Base-by-base conservation (phyloP, 2,329 filamentous ascomycete species). In the Graphiopsis chlorocephala region DNA sequence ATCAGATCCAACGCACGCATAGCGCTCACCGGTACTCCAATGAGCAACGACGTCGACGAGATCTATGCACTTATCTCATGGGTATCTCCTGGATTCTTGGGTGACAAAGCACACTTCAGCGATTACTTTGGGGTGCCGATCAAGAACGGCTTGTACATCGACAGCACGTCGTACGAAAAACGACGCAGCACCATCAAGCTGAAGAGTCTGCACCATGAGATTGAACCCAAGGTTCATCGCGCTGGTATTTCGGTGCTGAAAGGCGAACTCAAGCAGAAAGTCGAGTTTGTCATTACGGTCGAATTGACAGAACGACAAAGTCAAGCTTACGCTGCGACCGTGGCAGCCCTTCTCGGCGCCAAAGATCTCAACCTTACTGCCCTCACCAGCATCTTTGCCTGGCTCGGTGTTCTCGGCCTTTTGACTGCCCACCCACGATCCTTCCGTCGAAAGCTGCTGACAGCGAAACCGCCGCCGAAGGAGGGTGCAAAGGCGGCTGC, bases 61-160 rank as follows among this genome's bases (percentile, higher is more conserved):
- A 96, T 96, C 72, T 92, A 89, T 72, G 80, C 88, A n/a, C 91
- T 96, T 86, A 89, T 97, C 65, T 85, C 93, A 68, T 97, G 92
- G 92, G 87, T 95, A 59, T 88, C 91, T 1, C 90, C 91, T 0
- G 86, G 86, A 26, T 97, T 91, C 73, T 82, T 97, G 2, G 92
- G 92, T 0, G 82, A 85, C 3, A 77, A 83, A 11, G 71, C 77
- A 0, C 89, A 93, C 71, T 97, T 97, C 75, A 84, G 82, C 23
- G 74, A 81, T 0, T 84, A 88, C n/a, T 97, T 90, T 73, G 84
- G 87, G 5, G 83, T 82, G 3, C 91, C 91, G 0, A 97, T 97
- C 68, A 82, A 88, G 62, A 79, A 84, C 12, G 93, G 93, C 0
- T 82, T 93, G 1, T 90, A 85, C 65, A 73, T 77, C 1, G 90